Evolutionary conservation across 345 rosid genomes (phyloP), one percentile per base, ranked within the genome.

Genomic region (Noccaea caerulescens): DNA sequence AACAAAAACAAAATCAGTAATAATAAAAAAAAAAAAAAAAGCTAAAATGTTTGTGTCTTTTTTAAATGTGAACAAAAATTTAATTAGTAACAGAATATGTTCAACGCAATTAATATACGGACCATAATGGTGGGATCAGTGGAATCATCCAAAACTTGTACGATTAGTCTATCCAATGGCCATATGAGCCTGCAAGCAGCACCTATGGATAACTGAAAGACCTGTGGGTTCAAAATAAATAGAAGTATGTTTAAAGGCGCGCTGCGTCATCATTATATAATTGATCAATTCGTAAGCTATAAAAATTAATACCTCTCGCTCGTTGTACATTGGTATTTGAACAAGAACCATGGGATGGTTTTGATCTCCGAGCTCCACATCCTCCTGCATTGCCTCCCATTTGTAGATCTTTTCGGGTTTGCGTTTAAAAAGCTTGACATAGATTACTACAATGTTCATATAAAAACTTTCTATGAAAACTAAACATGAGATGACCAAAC

Each of bases 71-170:
- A 27, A 47, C 36, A 7, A 49, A 47, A 36, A 10, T 36, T 7
- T 25, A 18, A 23, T 10, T 20, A 45, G 12, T 60, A 49, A 10
- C 14, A 27, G 10, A 49, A 41, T 66, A 30, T 41, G 12, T 67
- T 41, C 9, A 27, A 10, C 54, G 11, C 7, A 16, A 18, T 16
- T 1, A 60, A 18, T 33, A 64, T 46, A 18, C 13, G 37, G 34
- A 73, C 90, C 85, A 84, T 86, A 52, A 83, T 80, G 30, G 80
- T 25, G 23, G 84, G 84, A 76, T 84, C 83, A 20, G 88, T 86
- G 42, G 91, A 86, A 39, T 86, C 91, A 54, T 86, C 91, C 49
- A 86, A 80, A 45, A 86, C 87, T 80, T 86, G 91, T 53, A 86
- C 63, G 51, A 86, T 79, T 57, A 86, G 69, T 37, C 85, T 66